Conservation (phyloP, 139 green algal genomes). For the Diplosphaera chodatii region DNA sequence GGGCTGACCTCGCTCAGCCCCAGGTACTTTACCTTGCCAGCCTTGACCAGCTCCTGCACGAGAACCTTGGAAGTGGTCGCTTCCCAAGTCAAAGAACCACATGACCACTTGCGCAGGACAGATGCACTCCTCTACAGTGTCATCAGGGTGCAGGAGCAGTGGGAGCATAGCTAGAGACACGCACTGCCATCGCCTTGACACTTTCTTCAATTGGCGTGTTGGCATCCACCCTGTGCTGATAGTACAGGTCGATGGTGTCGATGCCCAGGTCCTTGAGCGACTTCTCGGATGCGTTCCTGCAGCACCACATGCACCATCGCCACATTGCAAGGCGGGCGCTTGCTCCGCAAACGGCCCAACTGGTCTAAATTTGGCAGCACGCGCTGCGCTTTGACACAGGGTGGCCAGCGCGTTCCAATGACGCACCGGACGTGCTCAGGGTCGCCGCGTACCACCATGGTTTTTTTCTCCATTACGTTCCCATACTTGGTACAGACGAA, state of each 20-base stretch:
- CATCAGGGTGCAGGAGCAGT: no score
- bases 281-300: slow-evolving; percentile 17
- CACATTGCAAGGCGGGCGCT: no score
- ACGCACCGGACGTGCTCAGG: not conserved
- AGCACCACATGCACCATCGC: not conserved
- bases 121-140: no score
- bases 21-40: slow-evolving; percentile 62
- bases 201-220: slow-evolving; percentile 46
- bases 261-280: slow-evolving; percentile 29
- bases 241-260: slow-evolving; percentile 38
- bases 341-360: no score
- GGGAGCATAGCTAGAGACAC: not conserved
- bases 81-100: not conserved
- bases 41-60: slow-evolving; percentile 36
- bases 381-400: no score
- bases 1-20: slow-evolving; percentile 53
- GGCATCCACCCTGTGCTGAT: slow-evolving; percentile 35
- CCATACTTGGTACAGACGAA: not conserved
- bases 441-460: not conserved
- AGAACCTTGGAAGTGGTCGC: no score
- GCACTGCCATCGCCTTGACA: slow-evolving; percentile 29
- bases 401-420: not conserved
- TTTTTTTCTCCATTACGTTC: not conserved
- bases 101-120: no score
- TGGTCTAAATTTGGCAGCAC: no score